These are phyloP conservation scores for Cnidoscolus chayamansa DNA, from an alignment of 441 rosid genomes.

Conservation along the genomic window DNA sequence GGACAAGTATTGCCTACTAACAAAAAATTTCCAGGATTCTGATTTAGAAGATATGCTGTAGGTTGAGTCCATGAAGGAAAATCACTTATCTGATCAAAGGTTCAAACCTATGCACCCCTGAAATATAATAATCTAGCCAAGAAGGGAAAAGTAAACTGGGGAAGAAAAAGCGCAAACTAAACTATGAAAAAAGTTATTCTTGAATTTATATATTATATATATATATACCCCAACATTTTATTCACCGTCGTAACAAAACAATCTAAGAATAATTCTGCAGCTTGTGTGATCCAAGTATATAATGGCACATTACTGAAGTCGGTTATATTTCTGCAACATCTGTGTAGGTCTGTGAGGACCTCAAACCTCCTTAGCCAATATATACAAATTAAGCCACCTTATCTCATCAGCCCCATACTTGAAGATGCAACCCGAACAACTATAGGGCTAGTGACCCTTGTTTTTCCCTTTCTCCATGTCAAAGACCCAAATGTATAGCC, in stretches of 20 bases:
- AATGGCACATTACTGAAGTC: neutral
- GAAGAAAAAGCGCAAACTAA: neutral
- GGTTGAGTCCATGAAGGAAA: too few species aligned
- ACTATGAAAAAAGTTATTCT: neutral
- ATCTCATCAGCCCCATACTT: constrained; percentile 33
- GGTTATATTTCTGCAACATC: neutral
- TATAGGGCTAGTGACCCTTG: constrained; percentile 41
- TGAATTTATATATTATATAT: neutral
- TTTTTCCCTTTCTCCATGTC: constrained; percentile 41
- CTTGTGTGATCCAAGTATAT: constrained; percentile 6
- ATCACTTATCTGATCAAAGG: too few species aligned
- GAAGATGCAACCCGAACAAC: constrained; percentile 38
- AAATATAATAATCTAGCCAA: neutral
- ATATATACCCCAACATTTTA: neutral
- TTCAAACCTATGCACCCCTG: neutral
- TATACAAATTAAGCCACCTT: constrained; percentile 19
- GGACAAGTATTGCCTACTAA: too few species aligned
- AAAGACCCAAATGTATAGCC: constrained; percentile 46
- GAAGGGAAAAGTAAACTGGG: neutral
- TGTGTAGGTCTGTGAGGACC: constrained; percentile 1
- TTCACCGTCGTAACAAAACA: neutral
- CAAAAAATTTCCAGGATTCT: too few species aligned
- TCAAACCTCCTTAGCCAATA: constrained; percentile 11
- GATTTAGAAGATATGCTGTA: too few species aligned
- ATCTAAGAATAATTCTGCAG: neutral